Base-by-base conservation (phyloP, 306 rosid genomes). In the Cotoneaster glaucophyllus region DNA sequence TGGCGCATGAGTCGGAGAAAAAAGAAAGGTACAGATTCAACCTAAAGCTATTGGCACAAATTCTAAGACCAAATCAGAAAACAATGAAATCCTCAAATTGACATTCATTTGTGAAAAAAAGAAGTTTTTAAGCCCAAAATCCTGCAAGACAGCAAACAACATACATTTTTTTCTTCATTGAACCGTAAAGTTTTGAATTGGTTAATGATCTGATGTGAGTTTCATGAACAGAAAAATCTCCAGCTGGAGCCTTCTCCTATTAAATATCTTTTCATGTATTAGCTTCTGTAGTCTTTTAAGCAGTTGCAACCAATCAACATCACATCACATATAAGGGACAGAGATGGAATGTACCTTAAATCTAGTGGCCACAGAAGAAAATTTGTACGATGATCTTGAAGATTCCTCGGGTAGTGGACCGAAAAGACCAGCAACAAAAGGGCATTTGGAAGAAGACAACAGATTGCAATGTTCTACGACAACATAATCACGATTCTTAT, bases 401-500 rank as follows among this genome's bases (percentile, higher is more conserved):
- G 99, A 89, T 81, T 95, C 99, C 79, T 90, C 97, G 5, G 85
- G 89, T 34, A 76, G 83, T 67, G 85, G 82, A 78, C 86, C 85
- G 74, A 92, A 89, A 81, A 92, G 96, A 64, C 89, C 89, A 80
- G 96, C 91, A 59, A 95, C 86, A 52, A 92, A 87, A 69, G 86
- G 84, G 85, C 96, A 86, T 82, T 86, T 88, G 70, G 99, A 95
- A 78, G 91, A 89, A 88, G 91, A 88, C 77, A 95, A 82, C 24
- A 95, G 87, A 81, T 83, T 90, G 86, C 99, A 89, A 82, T 95
- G 99, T 52, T 95, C 99, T 62, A 89, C 88, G 77, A 95, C 97
- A 81, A 95, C 88, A 87, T 95, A 95, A 82, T 95, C 99, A 80
- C 99, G 97, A 74, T 95, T 95, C 84, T 95, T 95, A 82, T 92